These are phyloP conservation scores for Myochromella boudieri DNA, from an alignment of 768 basidiomycete genomes.

Conservation along the genomic window DNA sequence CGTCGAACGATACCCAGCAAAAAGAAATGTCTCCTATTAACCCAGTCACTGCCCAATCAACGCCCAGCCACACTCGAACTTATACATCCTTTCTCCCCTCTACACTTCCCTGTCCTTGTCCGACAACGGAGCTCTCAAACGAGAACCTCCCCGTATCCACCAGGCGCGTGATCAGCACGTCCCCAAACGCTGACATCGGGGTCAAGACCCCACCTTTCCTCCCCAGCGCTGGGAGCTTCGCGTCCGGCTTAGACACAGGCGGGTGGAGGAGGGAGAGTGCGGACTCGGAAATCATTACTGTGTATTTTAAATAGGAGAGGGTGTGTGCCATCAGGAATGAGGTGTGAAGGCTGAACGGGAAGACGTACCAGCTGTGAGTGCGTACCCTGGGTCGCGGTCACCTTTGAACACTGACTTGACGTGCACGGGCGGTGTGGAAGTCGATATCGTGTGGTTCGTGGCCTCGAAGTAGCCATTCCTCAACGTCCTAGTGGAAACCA, in stretches of 20 bases:
- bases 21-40: too few species aligned
- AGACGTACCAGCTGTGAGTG: conserved; percentile 50
- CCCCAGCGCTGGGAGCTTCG: conserved; percentile 49
- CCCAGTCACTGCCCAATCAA: background rate
- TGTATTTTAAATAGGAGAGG: conserved; percentile 3
- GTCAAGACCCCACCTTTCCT: conserved; percentile 79
- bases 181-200: conserved; percentile 79
- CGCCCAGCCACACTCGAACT: background rate
- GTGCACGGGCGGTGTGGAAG: conserved; percentile 41
- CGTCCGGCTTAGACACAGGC: conserved; percentile 23
- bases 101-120: conserved; percentile 12
- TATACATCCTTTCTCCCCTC: conserved; percentile 23
- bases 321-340: conserved; percentile 12
- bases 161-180: conserved; percentile 69
- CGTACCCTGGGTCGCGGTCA: conserved; percentile 78
- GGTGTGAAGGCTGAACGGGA: background rate
- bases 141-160: conserved; percentile 54
- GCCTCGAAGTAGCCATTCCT: conserved; percentile 59
- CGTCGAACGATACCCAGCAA: too few species aligned
- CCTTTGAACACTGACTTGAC: conserved; percentile 65
- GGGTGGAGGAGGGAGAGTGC: conserved; percentile 71
- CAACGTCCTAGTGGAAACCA: conserved; percentile 43
- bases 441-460: conserved; percentile 71
- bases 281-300: conserved; percentile 77
- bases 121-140: conserved; percentile 53